A percentile compares a stretch with the other conserved stretches of the same genome.
Conservation (phyloP, 495 filamentous ascomycete genomes). For the Aspergillus taichungensis region DNA sequence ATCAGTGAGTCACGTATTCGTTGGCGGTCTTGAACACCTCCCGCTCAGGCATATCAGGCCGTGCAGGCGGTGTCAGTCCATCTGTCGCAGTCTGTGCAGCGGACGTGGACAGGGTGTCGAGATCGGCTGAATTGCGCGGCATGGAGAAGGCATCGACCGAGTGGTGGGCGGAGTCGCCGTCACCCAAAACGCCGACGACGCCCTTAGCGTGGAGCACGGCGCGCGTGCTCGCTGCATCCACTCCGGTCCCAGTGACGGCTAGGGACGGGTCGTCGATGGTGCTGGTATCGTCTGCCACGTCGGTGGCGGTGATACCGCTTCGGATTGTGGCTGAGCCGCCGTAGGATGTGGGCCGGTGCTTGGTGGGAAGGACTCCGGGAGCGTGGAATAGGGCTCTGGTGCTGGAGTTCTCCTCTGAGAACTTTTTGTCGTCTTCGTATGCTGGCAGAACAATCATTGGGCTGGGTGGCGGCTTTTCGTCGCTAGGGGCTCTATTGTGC, state of each 20-base stretch:
- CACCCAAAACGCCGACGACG: constrained; percentile 13
- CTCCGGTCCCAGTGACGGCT: constrained; percentile 10
- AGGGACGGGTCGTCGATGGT: constrained; percentile 23
- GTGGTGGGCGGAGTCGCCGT: constrained; percentile 11
- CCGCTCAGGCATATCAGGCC: constrained; percentile 25
- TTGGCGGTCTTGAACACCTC: constrained; percentile 1
- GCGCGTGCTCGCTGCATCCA: constrained; percentile 30
- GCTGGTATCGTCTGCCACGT: constrained; percentile 22
- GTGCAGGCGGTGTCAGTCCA: constrained; percentile 6
- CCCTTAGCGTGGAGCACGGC: constrained; percentile 26
- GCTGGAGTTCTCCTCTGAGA: constrained; percentile 27
- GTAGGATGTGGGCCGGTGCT: constrained; percentile 18
- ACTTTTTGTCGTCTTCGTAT: constrained; percentile 19
- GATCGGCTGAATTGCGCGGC: constrained; percentile 3
- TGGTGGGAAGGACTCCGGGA: constrained; percentile 19
- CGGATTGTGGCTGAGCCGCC: constrained; percentile 22
- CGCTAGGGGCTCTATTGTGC: background rate
- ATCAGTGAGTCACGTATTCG: background rate
- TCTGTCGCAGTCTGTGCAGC: background rate
- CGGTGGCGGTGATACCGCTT: constrained; percentile 26
- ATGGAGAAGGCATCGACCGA: constrained; percentile 25
- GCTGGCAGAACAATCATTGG: constrained; percentile 27
- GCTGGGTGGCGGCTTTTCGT: constrained; percentile 10
- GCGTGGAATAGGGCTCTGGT: constrained; percentile 31
- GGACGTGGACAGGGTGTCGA: background rate